These are phyloP conservation scores for Aurinia saxatilis DNA, from an alignment of 345 rosid species.

Conservation along the genomic window DNA sequence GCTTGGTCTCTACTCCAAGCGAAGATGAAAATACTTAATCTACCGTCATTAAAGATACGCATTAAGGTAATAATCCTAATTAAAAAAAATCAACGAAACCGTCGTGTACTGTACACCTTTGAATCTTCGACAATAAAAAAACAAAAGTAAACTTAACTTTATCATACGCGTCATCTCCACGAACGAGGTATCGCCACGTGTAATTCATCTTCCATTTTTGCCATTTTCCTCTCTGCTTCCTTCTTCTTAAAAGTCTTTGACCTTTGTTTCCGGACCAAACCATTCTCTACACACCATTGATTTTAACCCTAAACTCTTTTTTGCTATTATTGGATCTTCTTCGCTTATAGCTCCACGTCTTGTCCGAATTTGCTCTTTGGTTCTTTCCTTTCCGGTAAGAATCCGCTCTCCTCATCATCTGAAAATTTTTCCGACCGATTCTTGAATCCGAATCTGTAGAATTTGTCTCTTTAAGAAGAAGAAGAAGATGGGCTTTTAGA, in stretches of 20 bases:
- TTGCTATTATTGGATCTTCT: slow-evolving; percentile 19
- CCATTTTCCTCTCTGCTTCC: neutral
- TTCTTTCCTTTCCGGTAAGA: slow-evolving; percentile 32
- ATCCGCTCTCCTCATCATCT: slow-evolving; percentile 18
- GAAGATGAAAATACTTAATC: neutral
- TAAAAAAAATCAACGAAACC: neutral
- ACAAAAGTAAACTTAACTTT: neutral
- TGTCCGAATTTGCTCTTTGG: slow-evolving; percentile 14
- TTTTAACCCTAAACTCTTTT: slow-evolving; percentile 1
- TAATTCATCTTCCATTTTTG: neutral
- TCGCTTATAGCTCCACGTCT: slow-evolving; percentile 19
- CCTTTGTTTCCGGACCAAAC: slow-evolving; percentile 22
- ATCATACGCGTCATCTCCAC: slow-evolving; percentile 13
- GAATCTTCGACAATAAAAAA: neutral
- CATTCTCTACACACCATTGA: slow-evolving; percentile 15
- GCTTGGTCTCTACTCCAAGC: slow-evolving; percentile 24
- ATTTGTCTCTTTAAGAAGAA: no score
- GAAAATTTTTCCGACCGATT: no score
- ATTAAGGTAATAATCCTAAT: neutral
- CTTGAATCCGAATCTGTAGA: no score
- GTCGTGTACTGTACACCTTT: neutral
- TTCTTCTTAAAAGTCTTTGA: neutral
- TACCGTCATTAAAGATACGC: neutral
- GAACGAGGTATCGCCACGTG: slow-evolving; percentile 24
- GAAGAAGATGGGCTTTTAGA: no score